Conservation (phyloP, 768 basidiomycete species). For the Scleroderma bovista region DNA sequence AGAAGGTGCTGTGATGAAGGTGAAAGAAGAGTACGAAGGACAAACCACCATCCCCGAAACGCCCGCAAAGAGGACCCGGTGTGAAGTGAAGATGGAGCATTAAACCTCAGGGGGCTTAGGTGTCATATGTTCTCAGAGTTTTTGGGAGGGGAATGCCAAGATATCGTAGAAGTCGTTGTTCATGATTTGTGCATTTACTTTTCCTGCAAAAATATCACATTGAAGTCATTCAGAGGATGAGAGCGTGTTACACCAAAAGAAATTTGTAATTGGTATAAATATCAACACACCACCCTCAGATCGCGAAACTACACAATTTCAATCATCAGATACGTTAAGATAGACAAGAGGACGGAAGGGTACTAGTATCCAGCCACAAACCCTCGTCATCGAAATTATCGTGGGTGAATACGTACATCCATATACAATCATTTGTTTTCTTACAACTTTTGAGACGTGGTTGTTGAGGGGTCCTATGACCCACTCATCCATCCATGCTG, state of each 20-base stretch:
- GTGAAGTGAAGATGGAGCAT: conserved; percentile 12
- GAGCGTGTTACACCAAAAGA: neutral
- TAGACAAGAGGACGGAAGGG: conserved; percentile 7
- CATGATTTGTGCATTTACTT: neutral
- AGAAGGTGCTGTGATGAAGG: conserved; percentile 7
- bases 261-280: conserved; percentile 22
- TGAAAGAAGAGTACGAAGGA: conserved; percentile 29
- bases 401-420: conserved; percentile 24
- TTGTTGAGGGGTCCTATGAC: neutral
- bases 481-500: conserved; percentile 41
- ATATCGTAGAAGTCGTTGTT: neutral
- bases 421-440: conserved; percentile 8
- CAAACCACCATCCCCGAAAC: conserved; percentile 11
- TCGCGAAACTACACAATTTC: neutral
- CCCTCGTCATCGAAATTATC: conserved; percentile 23
- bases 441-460: neutral
- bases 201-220: neutral
- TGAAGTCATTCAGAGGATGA: neutral
- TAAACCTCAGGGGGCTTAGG: conserved; percentile 3
- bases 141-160: neutral
- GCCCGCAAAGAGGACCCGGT: conserved; percentile 23
- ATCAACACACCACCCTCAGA: conserved; percentile 4
- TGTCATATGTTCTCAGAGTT: too few species aligned
- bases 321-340: conserved; percentile 5
- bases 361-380: conserved; percentile 27